Conservation (phyloP, 2,329 filamentous ascomycete species). For the Trichoderma sp. region DNA sequence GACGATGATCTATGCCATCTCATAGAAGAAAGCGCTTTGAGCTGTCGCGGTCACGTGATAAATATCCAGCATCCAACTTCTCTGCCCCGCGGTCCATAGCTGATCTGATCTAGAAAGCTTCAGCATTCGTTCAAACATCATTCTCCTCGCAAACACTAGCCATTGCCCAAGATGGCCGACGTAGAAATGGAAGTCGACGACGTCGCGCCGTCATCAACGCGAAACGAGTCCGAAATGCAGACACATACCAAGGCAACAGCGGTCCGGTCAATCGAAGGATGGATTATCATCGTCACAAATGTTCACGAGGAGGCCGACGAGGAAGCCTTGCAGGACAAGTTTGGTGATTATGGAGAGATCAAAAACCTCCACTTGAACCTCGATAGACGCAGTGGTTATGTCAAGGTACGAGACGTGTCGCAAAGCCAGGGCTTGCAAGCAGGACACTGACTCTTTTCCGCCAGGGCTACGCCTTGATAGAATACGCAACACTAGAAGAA, state of each 20-base stretch:
- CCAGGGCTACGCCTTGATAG: conserved; percentile 81
- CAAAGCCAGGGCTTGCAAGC: background rate
- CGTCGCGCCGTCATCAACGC: conserved; percentile 39
- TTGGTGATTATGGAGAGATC: conserved; percentile 81
- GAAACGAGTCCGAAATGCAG: conserved; percentile 62
- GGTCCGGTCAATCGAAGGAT: conserved; percentile 83
- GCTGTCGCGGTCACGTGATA: conserved; percentile 4
- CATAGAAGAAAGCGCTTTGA: background rate
- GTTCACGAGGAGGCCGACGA: conserved; percentile 85
- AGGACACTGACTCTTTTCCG: background rate
- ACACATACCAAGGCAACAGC: conserved; percentile 73
- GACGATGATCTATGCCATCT: background rate
- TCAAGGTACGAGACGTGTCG: conserved; percentile 59
- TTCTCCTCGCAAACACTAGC: background rate
- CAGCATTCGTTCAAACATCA: background rate
- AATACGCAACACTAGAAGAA: conserved; percentile 76
- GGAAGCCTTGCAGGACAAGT: conserved; percentile 76
- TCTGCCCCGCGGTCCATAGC: conserved; percentile 8
- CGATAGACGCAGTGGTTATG: conserved; percentile 78
- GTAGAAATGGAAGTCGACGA: conserved; percentile 59
- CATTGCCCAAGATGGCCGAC: conserved; percentile 46
- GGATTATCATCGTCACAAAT: conserved; percentile 84
- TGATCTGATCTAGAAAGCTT: background rate
- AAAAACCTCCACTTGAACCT: conserved; percentile 84
- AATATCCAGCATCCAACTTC: background rate